phyloP scores from a whole-genome alignment of 495 filamentous ascomycete genomes.

The Terfezia boudieri region DNA sequence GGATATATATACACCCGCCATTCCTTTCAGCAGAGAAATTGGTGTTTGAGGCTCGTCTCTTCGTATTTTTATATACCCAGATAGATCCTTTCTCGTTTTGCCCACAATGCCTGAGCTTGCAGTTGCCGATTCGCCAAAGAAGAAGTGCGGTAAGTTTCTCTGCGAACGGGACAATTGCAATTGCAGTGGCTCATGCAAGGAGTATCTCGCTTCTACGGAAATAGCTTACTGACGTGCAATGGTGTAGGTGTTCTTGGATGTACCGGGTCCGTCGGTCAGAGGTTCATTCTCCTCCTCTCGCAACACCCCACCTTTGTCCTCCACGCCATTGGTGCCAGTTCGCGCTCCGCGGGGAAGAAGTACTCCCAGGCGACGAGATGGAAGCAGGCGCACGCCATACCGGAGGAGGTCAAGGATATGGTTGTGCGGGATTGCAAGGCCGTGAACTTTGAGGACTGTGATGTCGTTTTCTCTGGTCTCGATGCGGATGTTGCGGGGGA shows the following conservation, averaged over 20 bases:
- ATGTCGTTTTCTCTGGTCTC: constrained; percentile 73
- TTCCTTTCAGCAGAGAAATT: no score
- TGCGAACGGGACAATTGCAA: not conserved
- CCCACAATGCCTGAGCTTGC: not conserved
- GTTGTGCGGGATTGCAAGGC: constrained; percentile 55
- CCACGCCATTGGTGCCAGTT: constrained; percentile 56
- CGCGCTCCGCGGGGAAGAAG: constrained; percentile 55
- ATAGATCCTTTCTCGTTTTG: no score
- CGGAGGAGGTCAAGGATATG: constrained; percentile 39
- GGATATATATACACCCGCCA: no score
- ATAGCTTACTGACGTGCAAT: not conserved
- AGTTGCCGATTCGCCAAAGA: not conserved
- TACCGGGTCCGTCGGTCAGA: constrained; percentile 69
- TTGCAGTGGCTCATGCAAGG: not conserved
- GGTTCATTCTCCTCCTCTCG: constrained; percentile 63
- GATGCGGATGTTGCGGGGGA: constrained; percentile 67
- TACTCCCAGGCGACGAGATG: constrained; percentile 66
- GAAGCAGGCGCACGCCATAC: constrained; percentile 63
- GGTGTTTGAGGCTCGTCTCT: no score
- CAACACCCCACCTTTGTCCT: constrained; percentile 56
- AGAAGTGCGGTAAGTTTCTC: not conserved
- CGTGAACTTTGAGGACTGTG: constrained; percentile 54
- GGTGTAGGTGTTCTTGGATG: constrained; percentile 38
- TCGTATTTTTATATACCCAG: no score
- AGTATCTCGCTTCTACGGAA: not conserved